Conservation (phyloP, 306 rosid genomes). For the Medicago lupulina region DNA sequence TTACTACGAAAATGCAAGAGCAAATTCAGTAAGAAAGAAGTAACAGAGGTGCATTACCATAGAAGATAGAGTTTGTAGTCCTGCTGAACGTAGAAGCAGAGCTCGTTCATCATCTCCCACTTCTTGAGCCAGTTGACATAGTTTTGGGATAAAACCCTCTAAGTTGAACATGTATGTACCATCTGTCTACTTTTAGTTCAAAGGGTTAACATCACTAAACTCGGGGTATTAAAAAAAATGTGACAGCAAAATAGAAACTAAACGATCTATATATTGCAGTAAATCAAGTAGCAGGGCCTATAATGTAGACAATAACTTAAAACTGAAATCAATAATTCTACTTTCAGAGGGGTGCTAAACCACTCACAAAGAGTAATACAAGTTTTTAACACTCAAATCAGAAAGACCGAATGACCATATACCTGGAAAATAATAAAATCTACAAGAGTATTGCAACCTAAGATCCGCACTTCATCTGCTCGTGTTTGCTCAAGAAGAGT, state of each 20-base stretch:
- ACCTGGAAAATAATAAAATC: conserved; percentile 85
- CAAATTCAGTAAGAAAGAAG: conserved; percentile 17
- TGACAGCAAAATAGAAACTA: conserved; percentile 7
- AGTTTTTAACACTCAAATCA: conserved; percentile 33
- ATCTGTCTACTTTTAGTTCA: conserved; percentile 79
- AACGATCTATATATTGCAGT: conserved; percentile 34
- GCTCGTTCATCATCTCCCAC: conserved; percentile 72
- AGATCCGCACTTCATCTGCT: conserved; percentile 71
- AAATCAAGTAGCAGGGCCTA: conserved; percentile 27
- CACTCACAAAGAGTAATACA: conserved; percentile 16
- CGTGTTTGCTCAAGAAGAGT: conserved; percentile 79
- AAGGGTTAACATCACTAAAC: conserved; percentile 55
- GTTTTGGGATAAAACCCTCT: conserved; percentile 96
- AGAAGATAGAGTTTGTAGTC: conserved; percentile 70
- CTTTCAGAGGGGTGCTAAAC: conserved; percentile 24
- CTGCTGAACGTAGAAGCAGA: conserved; percentile 79
- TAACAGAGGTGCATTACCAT: conserved; percentile 63
- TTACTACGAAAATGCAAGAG: conserved; percentile 16
- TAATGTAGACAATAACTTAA: conserved; percentile 17
- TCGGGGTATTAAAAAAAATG: conserved; percentile 30
- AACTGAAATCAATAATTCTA: conserved; percentile 33
- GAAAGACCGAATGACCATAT: conserved; percentile 41
- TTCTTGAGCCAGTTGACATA: conserved; percentile 93
- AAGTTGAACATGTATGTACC: conserved; percentile 93
- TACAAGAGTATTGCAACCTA: conserved; percentile 78